A percentile compares a stretch with the other conserved stretches of the same genome.
These are phyloP conservation scores for Agmasoma carcini DNA, from an alignment of 371 early-diverging fungal genomes.

Conservation along the genomic window DNA sequence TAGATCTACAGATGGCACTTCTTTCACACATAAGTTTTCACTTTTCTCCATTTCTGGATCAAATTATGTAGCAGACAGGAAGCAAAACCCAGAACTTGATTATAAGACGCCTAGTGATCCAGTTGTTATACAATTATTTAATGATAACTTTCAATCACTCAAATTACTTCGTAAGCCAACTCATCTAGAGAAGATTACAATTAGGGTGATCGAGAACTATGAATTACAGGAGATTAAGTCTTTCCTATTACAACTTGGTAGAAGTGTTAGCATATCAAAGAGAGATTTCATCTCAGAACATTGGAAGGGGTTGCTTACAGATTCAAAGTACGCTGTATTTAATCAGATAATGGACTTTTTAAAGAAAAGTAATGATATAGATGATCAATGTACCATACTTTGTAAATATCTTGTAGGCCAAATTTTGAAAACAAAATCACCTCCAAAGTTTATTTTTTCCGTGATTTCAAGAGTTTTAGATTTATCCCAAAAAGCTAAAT, in stretches of 20 bases:
- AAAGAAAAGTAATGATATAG: slow-evolving; percentile 11
- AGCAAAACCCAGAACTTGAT: slow-evolving; percentile 3
- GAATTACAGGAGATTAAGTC: slow-evolving; percentile 52
- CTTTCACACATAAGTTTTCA: slow-evolving; percentile 11
- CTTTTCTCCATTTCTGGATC: slow-evolving; percentile 13
- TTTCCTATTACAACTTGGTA: slow-evolving; percentile 44
- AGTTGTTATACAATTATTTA: slow-evolving; percentile 20
- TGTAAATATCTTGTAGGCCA: slow-evolving; percentile 43
- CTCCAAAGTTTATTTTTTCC: slow-evolving; percentile 41
- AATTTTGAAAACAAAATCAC: slow-evolving; percentile 22
- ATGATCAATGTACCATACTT: slow-evolving; percentile 32
- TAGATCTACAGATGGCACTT: slow-evolving; percentile 1
- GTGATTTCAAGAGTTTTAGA: slow-evolving; percentile 46
- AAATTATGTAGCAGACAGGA: slow-evolving; percentile 3
- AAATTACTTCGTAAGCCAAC: slow-evolving; percentile 31
- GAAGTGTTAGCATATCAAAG: slow-evolving; percentile 25
- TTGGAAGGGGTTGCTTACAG: slow-evolving; percentile 23
- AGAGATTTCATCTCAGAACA: slow-evolving; percentile 30
- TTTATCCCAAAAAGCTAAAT: slow-evolving; percentile 42
- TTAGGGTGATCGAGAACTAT: slow-evolving; percentile 42
- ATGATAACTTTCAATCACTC: slow-evolving; percentile 25
- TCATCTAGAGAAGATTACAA: slow-evolving; percentile 38
- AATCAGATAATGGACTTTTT: slow-evolving; percentile 2
- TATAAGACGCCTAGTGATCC: slow-evolving; percentile 1
- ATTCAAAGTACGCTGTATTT: slow-evolving; percentile 11